Evolutionary conservation across 1,139 yeast species (phyloP).

Genomic region (Pichia sp.): DNA sequence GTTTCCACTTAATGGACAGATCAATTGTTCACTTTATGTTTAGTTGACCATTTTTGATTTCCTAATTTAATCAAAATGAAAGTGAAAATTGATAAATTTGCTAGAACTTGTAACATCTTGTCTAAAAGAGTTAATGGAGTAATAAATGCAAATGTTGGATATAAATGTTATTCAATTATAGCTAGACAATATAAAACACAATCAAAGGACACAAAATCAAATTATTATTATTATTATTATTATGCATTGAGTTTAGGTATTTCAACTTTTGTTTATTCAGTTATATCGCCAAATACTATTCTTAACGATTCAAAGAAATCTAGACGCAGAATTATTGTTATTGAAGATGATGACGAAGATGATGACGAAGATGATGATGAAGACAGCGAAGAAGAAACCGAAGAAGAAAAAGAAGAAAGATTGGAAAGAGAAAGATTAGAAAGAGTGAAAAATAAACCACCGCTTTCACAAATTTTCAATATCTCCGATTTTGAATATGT

Average conservation of each 20-base stretch:
- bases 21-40: no score
- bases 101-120: no score
- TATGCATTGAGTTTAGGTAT: neutral
- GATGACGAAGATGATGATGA: conserved; percentile 22
- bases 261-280: neutral
- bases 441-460: conserved; percentile 29
- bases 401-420: conserved; percentile 23
- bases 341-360: conserved; percentile 20
- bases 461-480: conserved; percentile 30
- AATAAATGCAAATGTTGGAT: no score
- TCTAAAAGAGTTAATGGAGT: no score
- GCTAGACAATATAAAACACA: no score
- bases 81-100: no score
- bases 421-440: conserved; percentile 22
- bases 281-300: neutral
- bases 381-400: conserved; percentile 24
- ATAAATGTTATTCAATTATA: no score
- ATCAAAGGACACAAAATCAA: no score
- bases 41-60: no score
- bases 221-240: neutral
- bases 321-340: conserved; percentile 20
- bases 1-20: no score
- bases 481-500: conserved; percentile 34
- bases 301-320: conserved; percentile 19
- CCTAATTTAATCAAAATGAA: no score